Evolutionary conservation across 73 alveolate genomes (phyloP).

Genomic region (Paramecium pentaurelia): DNA sequence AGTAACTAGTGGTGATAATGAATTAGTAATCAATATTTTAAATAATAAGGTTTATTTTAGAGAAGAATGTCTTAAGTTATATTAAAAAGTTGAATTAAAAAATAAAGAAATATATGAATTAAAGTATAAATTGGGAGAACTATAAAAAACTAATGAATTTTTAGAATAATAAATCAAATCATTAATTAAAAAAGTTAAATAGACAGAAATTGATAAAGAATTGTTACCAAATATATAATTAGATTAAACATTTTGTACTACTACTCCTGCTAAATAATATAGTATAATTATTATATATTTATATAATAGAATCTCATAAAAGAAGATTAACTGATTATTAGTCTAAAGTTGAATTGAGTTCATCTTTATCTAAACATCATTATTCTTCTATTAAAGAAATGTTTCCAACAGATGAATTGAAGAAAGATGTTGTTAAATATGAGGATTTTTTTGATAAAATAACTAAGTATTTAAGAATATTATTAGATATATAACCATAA

Average conservation of each 20-base stretch:
- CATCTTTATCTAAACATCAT: background rate
- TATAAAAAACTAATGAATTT: background rate
- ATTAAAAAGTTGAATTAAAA: background rate
- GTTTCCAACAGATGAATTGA: background rate
- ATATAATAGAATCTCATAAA: background rate
- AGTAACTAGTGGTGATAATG: background rate
- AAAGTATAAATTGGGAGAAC: background rate
- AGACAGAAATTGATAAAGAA: background rate
- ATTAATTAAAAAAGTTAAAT: background rate
- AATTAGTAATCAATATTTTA: background rate
- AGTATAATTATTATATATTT: background rate
- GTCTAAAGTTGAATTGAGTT: background rate
- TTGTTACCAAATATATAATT: background rate
- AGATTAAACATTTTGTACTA: slow-evolving; percentile 47
- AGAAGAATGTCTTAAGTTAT: slow-evolving; percentile 34
- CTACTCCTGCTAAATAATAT: background rate
- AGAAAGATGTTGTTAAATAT: background rate
- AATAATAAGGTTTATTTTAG: slow-evolving; percentile 1
- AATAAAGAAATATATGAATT: slow-evolving; percentile 5
- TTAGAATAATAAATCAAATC: background rate
- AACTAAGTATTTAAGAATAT: background rate
- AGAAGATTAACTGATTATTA: background rate
- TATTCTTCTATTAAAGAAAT: background rate
- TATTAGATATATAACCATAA: slow-evolving; percentile 14
- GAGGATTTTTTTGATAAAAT: background rate